These are phyloP conservation scores for Ceratonia siliqua DNA, from an alignment of 306 rosid species.

Conservation along the genomic window DNA sequence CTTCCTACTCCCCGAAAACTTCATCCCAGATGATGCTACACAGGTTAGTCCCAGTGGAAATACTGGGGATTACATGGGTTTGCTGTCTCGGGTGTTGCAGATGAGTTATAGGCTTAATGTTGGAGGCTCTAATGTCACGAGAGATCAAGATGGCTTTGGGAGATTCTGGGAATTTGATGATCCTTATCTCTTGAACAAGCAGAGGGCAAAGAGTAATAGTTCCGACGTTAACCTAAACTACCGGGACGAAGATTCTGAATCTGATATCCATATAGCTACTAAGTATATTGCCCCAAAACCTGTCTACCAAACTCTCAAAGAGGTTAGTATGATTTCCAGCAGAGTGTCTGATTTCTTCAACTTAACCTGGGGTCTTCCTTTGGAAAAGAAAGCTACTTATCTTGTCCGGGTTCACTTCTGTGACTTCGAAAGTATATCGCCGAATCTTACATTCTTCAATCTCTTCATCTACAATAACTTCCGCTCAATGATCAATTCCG, in stretches of 20 bases:
- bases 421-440: neutral
- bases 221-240: neutral
- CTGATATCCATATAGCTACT: neutral
- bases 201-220: neutral
- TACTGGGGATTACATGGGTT: neutral
- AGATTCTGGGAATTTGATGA: slow-evolving; percentile 28
- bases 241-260: neutral
- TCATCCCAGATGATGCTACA: neutral
- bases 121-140: neutral
- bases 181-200: neutral
- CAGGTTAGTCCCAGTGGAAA: slow-evolving; percentile 3
- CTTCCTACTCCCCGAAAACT: slow-evolving; percentile 34
- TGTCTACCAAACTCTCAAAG: neutral
- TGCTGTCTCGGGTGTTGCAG: neutral
- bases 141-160: neutral
- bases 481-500: neutral
- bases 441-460: neutral
- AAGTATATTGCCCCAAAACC: neutral
- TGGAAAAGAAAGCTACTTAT: neutral
- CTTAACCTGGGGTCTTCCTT: slow-evolving; percentile 24
- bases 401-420: slow-evolving; percentile 35
- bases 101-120: slow-evolving; percentile 30
- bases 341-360: neutral
- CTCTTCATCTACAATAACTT: slow-evolving; percentile 16
- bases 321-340: neutral